A percentile compares a stretch with the other conserved stretches of the same genome.
Conservation (phyloP, 148 eudicot genomes). For the Rhododendron simsii region DNA sequence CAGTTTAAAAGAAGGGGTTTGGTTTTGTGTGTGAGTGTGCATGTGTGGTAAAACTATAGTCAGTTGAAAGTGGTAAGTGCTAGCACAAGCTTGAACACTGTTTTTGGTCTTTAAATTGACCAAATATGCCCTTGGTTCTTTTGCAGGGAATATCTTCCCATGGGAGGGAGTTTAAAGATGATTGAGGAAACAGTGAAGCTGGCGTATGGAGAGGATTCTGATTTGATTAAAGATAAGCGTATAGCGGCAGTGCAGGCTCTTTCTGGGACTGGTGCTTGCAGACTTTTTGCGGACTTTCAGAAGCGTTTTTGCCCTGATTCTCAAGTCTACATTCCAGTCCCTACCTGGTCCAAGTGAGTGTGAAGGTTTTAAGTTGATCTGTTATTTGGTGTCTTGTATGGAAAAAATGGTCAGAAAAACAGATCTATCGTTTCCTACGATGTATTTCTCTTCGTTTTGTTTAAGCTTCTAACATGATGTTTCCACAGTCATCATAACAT, state of each 20-base stretch:
- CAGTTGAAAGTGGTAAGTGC: background rate
- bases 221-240: slow-evolving; percentile 72
- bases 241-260: slow-evolving; percentile 97
- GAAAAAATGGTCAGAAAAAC: background rate
- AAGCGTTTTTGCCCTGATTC: slow-evolving; percentile 91
- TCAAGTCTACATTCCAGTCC: slow-evolving; percentile 83
- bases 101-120: background rate
- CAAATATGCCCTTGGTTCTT: background rate
- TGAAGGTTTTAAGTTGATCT: background rate
- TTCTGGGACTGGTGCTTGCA: slow-evolving; percentile 98
- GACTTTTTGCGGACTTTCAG: slow-evolving; percentile 96
- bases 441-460: slow-evolving; percentile 8
- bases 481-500: slow-evolving; percentile 89
- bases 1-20: background rate
- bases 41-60: background rate
- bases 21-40: background rate
- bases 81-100: background rate
- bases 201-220: slow-evolving; percentile 91
- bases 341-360: slow-evolving; percentile 97
- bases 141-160: slow-evolving; percentile 94
- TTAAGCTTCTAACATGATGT: background rate
- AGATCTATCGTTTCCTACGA: background rate
- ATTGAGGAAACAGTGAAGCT: slow-evolving; percentile 85
- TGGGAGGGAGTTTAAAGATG: slow-evolving; percentile 95
- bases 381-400: background rate